Percentiles rank a stretch among this genome's conserved stretches.
Conservation (phyloP, 257 asterid species). For the Cruciata laevipes region DNA sequence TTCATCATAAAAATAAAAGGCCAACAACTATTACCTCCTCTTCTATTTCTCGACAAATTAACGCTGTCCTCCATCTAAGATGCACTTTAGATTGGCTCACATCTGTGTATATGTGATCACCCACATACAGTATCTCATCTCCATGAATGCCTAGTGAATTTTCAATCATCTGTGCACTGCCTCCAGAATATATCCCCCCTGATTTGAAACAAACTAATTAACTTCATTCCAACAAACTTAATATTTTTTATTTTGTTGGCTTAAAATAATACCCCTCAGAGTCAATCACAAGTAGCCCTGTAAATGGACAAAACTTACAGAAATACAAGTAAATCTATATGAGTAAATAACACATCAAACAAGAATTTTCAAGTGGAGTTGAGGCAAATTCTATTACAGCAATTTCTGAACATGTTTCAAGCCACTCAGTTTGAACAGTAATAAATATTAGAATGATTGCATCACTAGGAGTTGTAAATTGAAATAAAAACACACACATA, state of each 20-base stretch:
- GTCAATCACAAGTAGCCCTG: not conserved
- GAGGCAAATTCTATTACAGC: not conserved
- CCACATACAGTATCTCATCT: conserved; percentile 84
- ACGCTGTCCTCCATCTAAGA: conserved; percentile 93
- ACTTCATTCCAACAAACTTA: not conserved
- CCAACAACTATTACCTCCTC: conserved; percentile 50
- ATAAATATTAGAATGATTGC: not conserved
- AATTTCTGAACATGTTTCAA: not conserved
- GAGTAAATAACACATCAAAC: not conserved
- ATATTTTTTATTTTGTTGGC: too few species aligned
- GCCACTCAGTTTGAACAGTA: not conserved
- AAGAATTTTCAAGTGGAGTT: not conserved
- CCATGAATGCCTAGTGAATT: conserved; percentile 76
- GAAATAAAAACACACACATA: too few species aligned
- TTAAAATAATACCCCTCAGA: too few species aligned
- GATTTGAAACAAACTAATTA: not conserved
- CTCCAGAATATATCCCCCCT: conserved; percentile 91
- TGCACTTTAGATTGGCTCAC: conserved; percentile 89
- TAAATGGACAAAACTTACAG: not conserved
- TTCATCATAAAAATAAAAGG: conserved; percentile 11
- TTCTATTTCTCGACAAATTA: conserved; percentile 85
- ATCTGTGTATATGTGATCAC: conserved; percentile 90
- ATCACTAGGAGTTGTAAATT: not conserved
- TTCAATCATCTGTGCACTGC: conserved; percentile 93
- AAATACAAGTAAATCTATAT: too few species aligned